Conservation (phyloP, 352 stramenopile genomes). For the Globisporangium okanoganense region DNA sequence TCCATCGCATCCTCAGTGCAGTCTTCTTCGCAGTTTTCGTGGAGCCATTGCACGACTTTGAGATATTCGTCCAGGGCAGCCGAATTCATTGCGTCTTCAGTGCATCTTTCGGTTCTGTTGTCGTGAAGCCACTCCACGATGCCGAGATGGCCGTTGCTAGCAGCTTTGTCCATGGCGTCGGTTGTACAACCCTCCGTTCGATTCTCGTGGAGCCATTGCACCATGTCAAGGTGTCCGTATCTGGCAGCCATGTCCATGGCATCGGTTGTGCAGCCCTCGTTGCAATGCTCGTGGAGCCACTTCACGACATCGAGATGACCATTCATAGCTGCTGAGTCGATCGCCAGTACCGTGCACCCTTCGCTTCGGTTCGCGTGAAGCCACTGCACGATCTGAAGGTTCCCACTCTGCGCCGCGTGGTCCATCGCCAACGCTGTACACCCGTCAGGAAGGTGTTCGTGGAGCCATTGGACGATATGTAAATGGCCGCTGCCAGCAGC, state of each 20-base stretch:
- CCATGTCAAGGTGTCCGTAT: neutral
- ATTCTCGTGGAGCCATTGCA: neutral
- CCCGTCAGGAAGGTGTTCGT: neutral
- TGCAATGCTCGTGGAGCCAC: neutral
- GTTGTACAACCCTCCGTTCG: neutral
- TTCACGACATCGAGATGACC: neutral
- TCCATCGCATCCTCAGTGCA: neutral
- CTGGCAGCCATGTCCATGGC: neutral
- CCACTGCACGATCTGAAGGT: neutral
- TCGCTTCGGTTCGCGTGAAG: neutral
- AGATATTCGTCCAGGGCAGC: neutral
- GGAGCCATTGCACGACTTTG: neutral
- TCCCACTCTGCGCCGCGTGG: neutral
- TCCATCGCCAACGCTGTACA: neutral
- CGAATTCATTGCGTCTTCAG: neutral
- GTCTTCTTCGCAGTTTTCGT: neutral
- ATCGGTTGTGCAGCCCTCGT: neutral
- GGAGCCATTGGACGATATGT: neutral
- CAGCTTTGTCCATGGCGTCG: neutral
- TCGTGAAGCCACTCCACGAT: neutral
- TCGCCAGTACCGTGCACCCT: neutral
- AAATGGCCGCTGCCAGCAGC: neutral
- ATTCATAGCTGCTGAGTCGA: neutral
- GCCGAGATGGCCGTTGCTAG: neutral
- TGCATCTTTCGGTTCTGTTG: neutral